Evolutionary conservation across 805 yeast species (phyloP).

Genomic region (Metschnikowia vanudenii): DNA sequence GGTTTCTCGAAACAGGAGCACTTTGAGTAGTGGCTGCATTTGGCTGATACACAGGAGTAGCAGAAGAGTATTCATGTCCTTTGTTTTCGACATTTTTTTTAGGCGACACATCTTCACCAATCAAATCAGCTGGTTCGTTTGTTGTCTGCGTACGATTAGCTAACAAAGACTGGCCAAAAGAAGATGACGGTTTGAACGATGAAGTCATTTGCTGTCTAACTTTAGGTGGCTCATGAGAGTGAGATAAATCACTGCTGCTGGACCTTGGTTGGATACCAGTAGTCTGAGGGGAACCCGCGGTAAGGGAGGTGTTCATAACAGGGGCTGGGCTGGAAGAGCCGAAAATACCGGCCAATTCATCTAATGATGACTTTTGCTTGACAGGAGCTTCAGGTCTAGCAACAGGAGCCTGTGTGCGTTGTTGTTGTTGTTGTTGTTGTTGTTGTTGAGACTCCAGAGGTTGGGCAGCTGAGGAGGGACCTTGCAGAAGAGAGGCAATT

Average conservation of each 20-base stretch:
- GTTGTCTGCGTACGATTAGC: constrained; percentile 23
- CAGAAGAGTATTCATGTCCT: neutral
- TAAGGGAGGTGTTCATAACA: constrained; percentile 8
- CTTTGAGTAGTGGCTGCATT: neutral
- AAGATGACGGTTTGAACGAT: constrained; percentile 76
- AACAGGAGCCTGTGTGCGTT: constrained; percentile 6
- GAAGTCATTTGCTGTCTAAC: constrained; percentile 33
- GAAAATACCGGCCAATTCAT: constrained; percentile 58
- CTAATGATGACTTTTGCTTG: constrained; percentile 53
- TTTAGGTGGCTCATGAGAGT: constrained; percentile 29
- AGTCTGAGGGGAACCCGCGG: constrained; percentile 9
- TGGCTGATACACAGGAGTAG: neutral
- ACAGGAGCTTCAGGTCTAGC: constrained; percentile 4
- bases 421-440: neutral
- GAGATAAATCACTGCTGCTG: constrained; percentile 36
- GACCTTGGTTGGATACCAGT: constrained; percentile 25
- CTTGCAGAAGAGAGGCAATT: constrained; percentile 31
- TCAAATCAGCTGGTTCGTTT: constrained; percentile 20
- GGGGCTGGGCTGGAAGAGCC: constrained; percentile 27
- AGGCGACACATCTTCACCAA: constrained; percentile 34
- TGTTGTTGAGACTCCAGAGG: constrained; percentile 11
- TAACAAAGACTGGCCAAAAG: constrained; percentile 75
- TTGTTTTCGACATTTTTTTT: neutral
- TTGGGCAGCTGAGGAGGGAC: neutral
- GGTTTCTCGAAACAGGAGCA: neutral